Evolutionary conservation across 1,284 basidiomycete species (phyloP).

Genomic region (Tremellales sp.): DNA sequence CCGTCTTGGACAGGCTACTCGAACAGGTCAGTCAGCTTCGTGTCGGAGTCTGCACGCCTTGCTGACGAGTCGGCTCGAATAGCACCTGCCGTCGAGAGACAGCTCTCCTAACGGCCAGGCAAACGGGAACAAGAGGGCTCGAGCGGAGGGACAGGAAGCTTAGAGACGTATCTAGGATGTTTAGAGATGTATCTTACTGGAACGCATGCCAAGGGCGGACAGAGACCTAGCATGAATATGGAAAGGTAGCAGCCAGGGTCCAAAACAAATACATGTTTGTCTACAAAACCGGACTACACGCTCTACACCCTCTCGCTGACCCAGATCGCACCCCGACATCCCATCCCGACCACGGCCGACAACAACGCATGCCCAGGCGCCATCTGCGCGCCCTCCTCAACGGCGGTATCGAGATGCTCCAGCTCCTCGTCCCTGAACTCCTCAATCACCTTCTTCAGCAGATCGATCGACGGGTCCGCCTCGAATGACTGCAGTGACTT

Average conservation of each 20-base stretch:
- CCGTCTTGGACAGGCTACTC: constrained; percentile 75
- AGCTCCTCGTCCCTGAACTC: constrained; percentile 95
- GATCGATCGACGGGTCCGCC: constrained; percentile 69
- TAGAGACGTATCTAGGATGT: neutral
- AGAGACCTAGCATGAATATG: no score
- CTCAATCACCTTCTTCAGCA: constrained; percentile 68
- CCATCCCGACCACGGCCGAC: constrained; percentile 75
- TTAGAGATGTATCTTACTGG: neutral
- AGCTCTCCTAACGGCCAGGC: constrained; percentile 23
- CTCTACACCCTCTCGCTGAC: constrained; percentile 71
- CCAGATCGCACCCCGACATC: constrained; percentile 86
- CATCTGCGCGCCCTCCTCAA: constrained; percentile 82
- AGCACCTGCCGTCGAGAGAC: constrained; percentile 43
- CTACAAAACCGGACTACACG: neutral
- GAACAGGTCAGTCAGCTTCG: constrained; percentile 43
- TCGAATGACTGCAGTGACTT: constrained; percentile 32
- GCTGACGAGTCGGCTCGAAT: constrained; percentile 1
- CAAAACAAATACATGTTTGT: neutral
- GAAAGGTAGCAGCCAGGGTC: no score
- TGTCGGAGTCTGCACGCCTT: neutral
- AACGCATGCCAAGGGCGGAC: no score
- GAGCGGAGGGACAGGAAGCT: neutral
- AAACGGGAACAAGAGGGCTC: constrained; percentile 10
- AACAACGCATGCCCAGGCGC: constrained; percentile 89
- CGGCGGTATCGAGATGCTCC: constrained; percentile 87